A percentile compares a stretch with the other conserved stretches of the same genome.
Conservation (phyloP, 176 grass and related monocot species). For the Avena atlantica region DNA sequence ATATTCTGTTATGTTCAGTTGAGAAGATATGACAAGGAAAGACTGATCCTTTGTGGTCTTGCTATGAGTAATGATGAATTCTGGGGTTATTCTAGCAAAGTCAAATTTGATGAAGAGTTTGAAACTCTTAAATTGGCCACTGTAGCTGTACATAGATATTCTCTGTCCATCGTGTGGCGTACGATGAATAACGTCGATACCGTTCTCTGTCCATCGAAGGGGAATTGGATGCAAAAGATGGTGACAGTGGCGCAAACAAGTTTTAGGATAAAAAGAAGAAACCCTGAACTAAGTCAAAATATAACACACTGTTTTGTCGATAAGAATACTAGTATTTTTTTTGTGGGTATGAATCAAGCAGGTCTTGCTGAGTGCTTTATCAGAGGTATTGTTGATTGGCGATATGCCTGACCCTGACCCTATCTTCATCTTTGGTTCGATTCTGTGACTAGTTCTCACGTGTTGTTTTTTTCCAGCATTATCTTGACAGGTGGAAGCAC, state of each 20-base stretch:
- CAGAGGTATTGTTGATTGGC: too few relatives aligned
- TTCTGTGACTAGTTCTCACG: slow-evolving; percentile 16
- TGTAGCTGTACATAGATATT: not conserved
- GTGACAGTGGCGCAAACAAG: slow-evolving; percentile 43
- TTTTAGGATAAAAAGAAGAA: slow-evolving; percentile 51
- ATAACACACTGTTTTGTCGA: slow-evolving; percentile 43
- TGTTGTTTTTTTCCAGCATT: slow-evolving; percentile 68
- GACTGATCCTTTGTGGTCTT: not conserved
- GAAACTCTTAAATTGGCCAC: not conserved
- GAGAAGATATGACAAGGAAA: not conserved
- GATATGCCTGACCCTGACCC: not conserved
- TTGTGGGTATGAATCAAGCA: too few relatives aligned
- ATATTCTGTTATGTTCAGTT: not conserved
- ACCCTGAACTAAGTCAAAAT: slow-evolving; percentile 74
- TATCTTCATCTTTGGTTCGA: slow-evolving; percentile 20
- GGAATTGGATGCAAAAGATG: slow-evolving; percentile 43
- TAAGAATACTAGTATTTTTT: too few relatives aligned
- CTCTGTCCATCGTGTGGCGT: too few relatives aligned
- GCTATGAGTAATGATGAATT: not conserved
- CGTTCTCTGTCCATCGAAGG: slow-evolving; percentile 52
- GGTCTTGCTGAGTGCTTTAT: too few relatives aligned
- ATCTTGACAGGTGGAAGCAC: slow-evolving; percentile 93
- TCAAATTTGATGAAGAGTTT: slow-evolving; percentile 11
- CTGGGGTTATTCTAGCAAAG: not conserved
- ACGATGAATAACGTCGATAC: slow-evolving; percentile 76